A percentile compares a stretch with the other conserved stretches of the same genome.
These are phyloP conservation scores for Chamaecyparis obtusa DNA, from an alignment of 75 land plant species.

Conservation along the genomic window DNA sequence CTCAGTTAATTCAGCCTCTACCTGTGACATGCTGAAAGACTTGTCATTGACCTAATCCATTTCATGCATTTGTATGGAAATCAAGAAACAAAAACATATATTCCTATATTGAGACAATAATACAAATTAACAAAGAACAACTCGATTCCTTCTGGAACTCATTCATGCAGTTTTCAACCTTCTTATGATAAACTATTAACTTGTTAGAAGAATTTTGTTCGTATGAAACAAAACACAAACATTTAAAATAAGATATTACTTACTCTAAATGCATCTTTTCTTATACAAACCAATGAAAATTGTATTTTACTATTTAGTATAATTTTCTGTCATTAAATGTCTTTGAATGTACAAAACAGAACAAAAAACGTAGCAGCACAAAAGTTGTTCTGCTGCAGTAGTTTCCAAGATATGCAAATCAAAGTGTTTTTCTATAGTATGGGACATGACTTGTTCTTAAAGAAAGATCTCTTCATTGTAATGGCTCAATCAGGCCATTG, in stretches of 20 bases:
- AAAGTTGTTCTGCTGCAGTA: background rate
- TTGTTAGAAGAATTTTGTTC: background rate
- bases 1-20: conserved; percentile 93
- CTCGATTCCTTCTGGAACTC: background rate
- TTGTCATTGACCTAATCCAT: background rate
- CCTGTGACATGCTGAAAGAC: conserved; percentile 34
- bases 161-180: background rate
- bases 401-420: background rate
- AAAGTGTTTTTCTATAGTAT: background rate
- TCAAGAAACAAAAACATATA: background rate
- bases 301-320: background rate
- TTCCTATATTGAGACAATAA: background rate
- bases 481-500: background rate
- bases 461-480: background rate
- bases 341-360: background rate
- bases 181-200: background rate
- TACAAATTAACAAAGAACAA: background rate
- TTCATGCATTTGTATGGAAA: background rate
- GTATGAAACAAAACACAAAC: background rate
- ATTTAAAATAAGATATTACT: background rate
- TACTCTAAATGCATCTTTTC: background rate
- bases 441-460: background rate
- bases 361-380: background rate
- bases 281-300: background rate
- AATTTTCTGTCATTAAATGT: background rate